Evolutionary conservation across 108 stramenopile species (phyloP).

Genomic region (Skeletonema marinoi): DNA sequence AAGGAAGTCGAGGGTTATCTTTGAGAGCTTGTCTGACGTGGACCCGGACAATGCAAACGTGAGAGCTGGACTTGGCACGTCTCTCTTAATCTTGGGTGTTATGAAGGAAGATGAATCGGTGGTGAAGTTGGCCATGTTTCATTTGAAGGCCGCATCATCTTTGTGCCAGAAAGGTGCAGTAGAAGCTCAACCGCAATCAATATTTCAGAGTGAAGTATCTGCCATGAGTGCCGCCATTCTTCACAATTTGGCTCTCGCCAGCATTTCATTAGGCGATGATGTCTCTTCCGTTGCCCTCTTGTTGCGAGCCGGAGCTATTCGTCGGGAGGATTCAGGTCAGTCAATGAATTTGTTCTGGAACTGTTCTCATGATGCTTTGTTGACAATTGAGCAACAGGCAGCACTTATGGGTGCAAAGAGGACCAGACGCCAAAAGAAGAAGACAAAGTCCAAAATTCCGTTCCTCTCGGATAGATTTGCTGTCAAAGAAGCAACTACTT

Average conservation of each 20-base stretch:
- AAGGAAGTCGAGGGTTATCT: not conserved
- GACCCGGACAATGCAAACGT: constrained; percentile 20
- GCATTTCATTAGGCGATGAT: constrained; percentile 29
- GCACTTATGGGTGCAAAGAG: constrained; percentile 19
- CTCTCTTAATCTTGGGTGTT: constrained; percentile 33
- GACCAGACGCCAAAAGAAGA: not conserved
- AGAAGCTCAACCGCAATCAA: not conserved
- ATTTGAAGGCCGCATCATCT: constrained; percentile 35
- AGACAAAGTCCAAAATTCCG: constrained; percentile 1
- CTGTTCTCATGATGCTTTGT: constrained; percentile 19
- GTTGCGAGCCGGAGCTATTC: constrained; percentile 27
- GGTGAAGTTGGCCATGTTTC: constrained; percentile 32
- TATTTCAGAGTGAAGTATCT: constrained; percentile 9
- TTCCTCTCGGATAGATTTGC: constrained; percentile 17
- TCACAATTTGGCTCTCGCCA: constrained; percentile 38
- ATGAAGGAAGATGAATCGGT: constrained; percentile 18
- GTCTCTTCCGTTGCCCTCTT: constrained; percentile 18
- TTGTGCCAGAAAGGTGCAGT: not conserved
- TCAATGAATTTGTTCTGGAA: constrained; percentile 19
- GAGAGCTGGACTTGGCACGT: constrained; percentile 37
- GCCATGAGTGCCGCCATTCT: constrained; percentile 27
- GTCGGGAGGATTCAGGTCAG: not conserved
- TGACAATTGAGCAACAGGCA: constrained; percentile 29
- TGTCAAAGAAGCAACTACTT: constrained; percentile 1
- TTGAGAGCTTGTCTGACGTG: not conserved